Percentiles rank a stretch among this genome's conserved stretches.
These are phyloP conservation scores for Myxozyma melibiosi DNA, from an alignment of 805 yeast genomes.

Conservation along the genomic window DNA sequence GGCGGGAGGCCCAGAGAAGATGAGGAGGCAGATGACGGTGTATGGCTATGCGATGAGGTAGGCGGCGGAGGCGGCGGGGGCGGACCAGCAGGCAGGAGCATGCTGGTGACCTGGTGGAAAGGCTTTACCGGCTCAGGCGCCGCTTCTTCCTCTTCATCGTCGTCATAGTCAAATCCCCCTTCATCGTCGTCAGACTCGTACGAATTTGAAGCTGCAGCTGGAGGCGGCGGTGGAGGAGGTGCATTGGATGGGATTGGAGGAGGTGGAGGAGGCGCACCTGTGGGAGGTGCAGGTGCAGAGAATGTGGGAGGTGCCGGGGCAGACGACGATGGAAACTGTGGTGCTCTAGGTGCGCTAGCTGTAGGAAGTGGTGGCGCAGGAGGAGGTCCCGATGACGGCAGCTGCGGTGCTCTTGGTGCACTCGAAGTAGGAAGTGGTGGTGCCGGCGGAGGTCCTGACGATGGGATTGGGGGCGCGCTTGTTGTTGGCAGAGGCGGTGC, in stretches of 20 bases:
- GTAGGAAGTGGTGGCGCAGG: constrained; percentile 42
- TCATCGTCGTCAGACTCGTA: constrained; percentile 16
- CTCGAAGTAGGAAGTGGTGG: too few relatives aligned
- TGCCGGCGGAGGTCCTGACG: constrained; percentile 22
- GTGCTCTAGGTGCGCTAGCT: constrained; percentile 29
- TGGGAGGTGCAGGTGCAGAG: constrained; percentile 30
- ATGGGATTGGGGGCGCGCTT: constrained; percentile 37
- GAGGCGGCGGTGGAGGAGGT: constrained; percentile 34
- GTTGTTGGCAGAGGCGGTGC: constrained; percentile 33
- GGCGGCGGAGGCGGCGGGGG: constrained; percentile 41
- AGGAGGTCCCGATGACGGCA: constrained; percentile 29
- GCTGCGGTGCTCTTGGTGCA: not conserved
- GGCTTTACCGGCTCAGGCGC: too few relatives aligned
- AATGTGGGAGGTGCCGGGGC: constrained; percentile 29
- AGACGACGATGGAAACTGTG: constrained; percentile 10
- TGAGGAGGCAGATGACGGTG: not conserved
- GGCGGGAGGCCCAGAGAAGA: constrained; percentile 31
- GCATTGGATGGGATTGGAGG: constrained; percentile 8
- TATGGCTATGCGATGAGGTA: constrained; percentile 36
- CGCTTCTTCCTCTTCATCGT: not conserved
- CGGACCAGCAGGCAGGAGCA: constrained; percentile 21
- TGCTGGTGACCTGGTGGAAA: constrained; percentile 4
- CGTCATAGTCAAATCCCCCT: constrained; percentile 2
- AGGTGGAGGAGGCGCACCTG: constrained; percentile 11
- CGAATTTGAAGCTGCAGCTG: constrained; percentile 14